These are phyloP conservation scores for Rhizopogon roseolus DNA, from an alignment of 768 basidiomycete species.

Conservation along the genomic window DNA sequence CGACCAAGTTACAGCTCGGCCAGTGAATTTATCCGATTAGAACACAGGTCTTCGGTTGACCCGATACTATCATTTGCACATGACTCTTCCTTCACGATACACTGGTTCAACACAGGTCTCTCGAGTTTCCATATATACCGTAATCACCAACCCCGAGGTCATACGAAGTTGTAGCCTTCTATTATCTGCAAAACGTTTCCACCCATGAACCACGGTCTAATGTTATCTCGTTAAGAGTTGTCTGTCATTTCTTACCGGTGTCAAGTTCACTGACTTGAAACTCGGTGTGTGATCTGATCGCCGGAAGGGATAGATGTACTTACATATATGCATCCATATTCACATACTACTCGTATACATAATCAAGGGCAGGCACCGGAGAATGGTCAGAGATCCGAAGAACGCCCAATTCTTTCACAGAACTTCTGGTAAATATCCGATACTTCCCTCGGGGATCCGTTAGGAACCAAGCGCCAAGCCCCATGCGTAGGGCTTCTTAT, in stretches of 20 bases:
- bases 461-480: background rate
- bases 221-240: background rate
- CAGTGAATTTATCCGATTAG: background rate
- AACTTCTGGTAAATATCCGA: constrained; percentile 1
- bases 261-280: background rate
- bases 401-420: background rate
- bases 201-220: background rate
- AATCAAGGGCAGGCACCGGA: background rate
- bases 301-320: background rate
- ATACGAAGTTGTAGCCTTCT: background rate
- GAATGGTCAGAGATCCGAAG: background rate
- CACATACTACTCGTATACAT: background rate
- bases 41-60: background rate
- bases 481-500: background rate
- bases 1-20: background rate
- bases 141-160: background rate
- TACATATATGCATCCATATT: background rate
- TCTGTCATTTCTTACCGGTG: background rate
- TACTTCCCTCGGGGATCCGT: constrained; percentile 1
- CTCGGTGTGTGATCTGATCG: background rate
- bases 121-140: background rate
- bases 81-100: background rate
- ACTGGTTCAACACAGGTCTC: background rate
- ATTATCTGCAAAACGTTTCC: background rate
- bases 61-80: background rate